phyloP scores from a whole-genome alignment of 1,284 basidiomycete genomes.

The Ustilago vetiveriae region DNA sequence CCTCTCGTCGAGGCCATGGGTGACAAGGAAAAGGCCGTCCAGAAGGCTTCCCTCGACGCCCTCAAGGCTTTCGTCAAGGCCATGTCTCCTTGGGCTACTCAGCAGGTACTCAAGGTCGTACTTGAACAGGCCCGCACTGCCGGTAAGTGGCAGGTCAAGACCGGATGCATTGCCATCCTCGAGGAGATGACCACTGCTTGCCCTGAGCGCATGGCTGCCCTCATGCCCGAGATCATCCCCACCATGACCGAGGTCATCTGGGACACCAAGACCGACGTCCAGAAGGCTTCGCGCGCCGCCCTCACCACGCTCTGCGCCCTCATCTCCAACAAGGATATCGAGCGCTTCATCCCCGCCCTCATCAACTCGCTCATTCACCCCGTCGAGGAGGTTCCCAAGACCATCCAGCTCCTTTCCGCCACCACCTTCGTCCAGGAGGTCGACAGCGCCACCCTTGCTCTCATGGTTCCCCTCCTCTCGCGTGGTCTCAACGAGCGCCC shows the following conservation, averaged over 20 bases:
- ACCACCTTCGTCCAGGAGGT: conserved; percentile 99
- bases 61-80: conserved; percentile 80
- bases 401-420: conserved; percentile 93
- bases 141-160: conserved; percentile 99
- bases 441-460: conserved; percentile 96
- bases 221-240: conserved; percentile 96
- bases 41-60: conserved; percentile 85
- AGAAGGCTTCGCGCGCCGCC: conserved; percentile 95
- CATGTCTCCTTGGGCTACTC: conserved; percentile 90
- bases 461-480: conserved; percentile 96
- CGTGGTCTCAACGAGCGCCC: conserved; percentile 79
- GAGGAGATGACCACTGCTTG: conserved; percentile 89
- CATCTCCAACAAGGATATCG: conserved; percentile 99
- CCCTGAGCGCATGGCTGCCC: conserved; percentile 84
- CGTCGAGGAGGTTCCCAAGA: conserved; percentile 97
- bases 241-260: conserved; percentile 95
- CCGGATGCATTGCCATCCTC: conserved; percentile 82
- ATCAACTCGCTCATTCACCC: conserved; percentile 98
- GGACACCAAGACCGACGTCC: conserved; percentile 99
- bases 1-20: conserved; percentile 89
- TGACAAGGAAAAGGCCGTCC: conserved; percentile 87
- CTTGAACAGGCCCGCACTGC: conserved; percentile 94
- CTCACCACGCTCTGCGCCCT: conserved; percentile 77
- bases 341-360: conserved; percentile 80
- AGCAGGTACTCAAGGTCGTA: conserved; percentile 85